Conservation (phyloP, 177 flowering plant genomes). For the Vitis hybrid region DNA sequence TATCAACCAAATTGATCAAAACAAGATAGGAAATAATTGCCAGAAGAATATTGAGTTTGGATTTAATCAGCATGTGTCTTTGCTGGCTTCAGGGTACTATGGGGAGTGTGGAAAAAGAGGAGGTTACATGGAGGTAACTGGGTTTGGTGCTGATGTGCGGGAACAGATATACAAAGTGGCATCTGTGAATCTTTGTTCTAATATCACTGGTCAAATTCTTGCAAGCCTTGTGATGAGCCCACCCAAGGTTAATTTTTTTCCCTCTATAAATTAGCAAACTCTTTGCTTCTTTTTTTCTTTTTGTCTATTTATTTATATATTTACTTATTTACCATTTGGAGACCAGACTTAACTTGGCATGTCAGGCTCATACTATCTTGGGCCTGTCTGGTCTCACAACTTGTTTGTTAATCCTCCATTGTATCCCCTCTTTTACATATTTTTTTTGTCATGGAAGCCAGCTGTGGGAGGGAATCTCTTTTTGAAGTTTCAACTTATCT, state of each 20-base stretch:
- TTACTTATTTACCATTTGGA: background rate
- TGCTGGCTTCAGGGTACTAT: constrained; percentile 59
- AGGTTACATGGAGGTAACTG: constrained; percentile 99
- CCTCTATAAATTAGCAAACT: background rate
- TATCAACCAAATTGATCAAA: background rate
- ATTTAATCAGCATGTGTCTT: constrained; percentile 2
- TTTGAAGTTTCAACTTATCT: too few species aligned
- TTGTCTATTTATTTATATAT: background rate
- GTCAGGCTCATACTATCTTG: too few species aligned
- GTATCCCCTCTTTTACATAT: too few species aligned
- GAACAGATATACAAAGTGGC: constrained; percentile 98
- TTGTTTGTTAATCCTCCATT: too few species aligned
- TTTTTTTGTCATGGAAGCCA: too few species aligned
- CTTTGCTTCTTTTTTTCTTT: background rate
- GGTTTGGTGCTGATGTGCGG: constrained; percentile 72
- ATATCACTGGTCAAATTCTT: constrained; percentile 96
- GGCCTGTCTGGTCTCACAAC: too few species aligned
- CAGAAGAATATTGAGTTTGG: background rate
- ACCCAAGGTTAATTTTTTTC: constrained; percentile 66
- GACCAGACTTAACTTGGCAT: too few species aligned
- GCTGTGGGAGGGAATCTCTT: too few species aligned
- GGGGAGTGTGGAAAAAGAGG: constrained; percentile 99
- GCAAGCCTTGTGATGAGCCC: constrained; percentile 98
- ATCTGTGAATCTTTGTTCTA: constrained; percentile 95
- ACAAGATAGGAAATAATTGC: background rate